Evolutionary conservation across 2,329 filamentous ascomycete genomes (phyloP).

Genomic region (Mycosphaerella arachidis): DNA sequence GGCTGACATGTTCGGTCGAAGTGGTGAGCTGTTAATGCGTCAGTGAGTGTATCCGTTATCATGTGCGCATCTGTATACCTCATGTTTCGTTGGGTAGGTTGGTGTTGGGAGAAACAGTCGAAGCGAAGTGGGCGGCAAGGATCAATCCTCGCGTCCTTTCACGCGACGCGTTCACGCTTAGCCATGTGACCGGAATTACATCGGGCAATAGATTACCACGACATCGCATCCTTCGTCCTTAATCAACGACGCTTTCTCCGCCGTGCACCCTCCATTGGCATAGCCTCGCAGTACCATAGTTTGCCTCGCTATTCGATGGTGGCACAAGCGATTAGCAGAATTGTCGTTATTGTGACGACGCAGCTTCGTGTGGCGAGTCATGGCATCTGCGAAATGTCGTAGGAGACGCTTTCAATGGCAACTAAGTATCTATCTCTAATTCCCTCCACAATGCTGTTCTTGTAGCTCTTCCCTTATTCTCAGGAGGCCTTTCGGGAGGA

Average conservation of each 20-base stretch:
- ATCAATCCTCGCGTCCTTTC: not conserved
- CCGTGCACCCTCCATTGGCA: not conserved
- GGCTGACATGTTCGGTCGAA: slow-evolving; percentile 74
- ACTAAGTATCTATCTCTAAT: not conserved
- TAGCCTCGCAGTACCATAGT: not conserved
- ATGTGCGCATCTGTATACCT: not conserved
- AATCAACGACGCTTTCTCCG: not conserved
- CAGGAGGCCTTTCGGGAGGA: too few species aligned
- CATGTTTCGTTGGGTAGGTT: not conserved
- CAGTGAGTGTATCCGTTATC: not conserved
- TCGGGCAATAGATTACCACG: not conserved
- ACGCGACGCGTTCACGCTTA: not conserved
- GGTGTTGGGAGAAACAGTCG: not conserved
- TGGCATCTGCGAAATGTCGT: not conserved
- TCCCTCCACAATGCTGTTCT: not conserved
- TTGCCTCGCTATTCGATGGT: not conserved
- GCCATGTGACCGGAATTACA: not conserved
- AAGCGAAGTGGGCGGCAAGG: not conserved
- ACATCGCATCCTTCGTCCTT: not conserved
- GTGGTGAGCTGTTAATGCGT: slow-evolving; percentile 55
- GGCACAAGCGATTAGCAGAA: not conserved
- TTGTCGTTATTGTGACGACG: not conserved
- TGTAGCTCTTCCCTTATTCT: not conserved
- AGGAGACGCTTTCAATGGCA: not conserved
- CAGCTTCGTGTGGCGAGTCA: not conserved